A percentile compares a stretch with the other conserved stretches of the same genome.
Evolutionary conservation across 2,329 filamentous ascomycete genomes (phyloP).

Genomic region (Alternaria incomplexa): DNA sequence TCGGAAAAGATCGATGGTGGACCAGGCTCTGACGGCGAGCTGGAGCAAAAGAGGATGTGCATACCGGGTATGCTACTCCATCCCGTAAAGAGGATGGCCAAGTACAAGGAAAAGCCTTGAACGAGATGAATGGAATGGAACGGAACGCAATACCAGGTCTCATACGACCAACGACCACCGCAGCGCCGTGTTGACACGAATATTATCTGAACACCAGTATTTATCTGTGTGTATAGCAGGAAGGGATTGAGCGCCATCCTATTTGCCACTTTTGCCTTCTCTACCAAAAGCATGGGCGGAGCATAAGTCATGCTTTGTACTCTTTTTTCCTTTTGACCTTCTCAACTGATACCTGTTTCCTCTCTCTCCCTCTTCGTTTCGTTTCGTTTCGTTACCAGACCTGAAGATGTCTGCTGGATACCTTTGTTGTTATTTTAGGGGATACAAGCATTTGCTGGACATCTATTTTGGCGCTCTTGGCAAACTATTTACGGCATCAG

Average conservation of each 20-base stretch:
- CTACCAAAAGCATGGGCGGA: background rate
- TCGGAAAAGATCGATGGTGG: slow-evolving; percentile 65
- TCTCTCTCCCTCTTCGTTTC: background rate
- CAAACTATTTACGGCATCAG: background rate
- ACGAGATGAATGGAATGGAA: background rate
- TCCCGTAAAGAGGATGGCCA: slow-evolving; percentile 73
- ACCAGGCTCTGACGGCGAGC: slow-evolving; percentile 50
- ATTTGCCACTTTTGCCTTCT: background rate
- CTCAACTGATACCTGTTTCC: background rate
- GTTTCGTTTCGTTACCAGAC: background rate
- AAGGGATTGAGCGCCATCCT: background rate
- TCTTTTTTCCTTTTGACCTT: background rate
- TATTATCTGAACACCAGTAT: background rate
- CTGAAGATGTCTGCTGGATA: background rate
- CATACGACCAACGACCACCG: background rate
- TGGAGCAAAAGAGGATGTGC: slow-evolving; percentile 79
- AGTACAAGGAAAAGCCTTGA: slow-evolving; percentile 27
- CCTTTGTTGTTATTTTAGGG: background rate
- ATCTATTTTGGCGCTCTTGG: background rate
- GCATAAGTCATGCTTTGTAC: background rate
- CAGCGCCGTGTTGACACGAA: background rate
- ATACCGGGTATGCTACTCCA: slow-evolving; percentile 88
- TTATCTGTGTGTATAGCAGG: background rate
- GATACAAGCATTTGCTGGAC: background rate
- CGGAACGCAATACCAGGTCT: background rate